Conservation (phyloP, 306 rosid genomes). For the Styphnolobium japonicum region DNA sequence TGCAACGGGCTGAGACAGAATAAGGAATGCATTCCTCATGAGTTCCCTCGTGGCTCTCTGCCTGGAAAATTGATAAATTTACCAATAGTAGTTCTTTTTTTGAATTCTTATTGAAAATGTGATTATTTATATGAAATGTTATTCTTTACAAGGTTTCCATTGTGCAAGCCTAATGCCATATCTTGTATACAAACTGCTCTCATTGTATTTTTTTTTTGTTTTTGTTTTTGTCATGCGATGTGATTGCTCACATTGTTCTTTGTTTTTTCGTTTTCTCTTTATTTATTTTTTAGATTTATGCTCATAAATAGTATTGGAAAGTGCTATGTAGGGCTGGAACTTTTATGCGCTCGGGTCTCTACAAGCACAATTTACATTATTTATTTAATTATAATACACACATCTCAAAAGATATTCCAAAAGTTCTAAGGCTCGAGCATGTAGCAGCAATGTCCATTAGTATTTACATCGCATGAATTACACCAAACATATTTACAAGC, state of each 20-base stretch:
- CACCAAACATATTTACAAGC: too few species aligned
- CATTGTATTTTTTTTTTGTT: background rate
- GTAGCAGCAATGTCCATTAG: too few species aligned
- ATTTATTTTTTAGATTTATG: background rate
- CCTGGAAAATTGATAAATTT: slow-evolving; percentile 16
- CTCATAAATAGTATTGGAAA: too few species aligned
- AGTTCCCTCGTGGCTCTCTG: slow-evolving; percentile 43
- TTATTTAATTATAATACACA: too few species aligned
- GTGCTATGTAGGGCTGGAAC: too few species aligned
- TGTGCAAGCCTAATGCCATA: background rate
- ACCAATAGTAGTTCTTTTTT: background rate
- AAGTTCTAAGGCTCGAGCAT: too few species aligned
- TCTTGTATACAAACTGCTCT: slow-evolving; percentile 22
- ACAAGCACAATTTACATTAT: too few species aligned
- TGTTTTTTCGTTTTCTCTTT: background rate
- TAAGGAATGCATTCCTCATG: slow-evolving; percentile 61
- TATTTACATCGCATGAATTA: too few species aligned
- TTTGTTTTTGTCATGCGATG: background rate
- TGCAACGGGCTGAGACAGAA: slow-evolving; percentile 21
- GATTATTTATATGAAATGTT: slow-evolving; percentile 24
- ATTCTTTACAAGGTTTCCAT: slow-evolving; percentile 23
- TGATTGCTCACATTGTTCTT: background rate
- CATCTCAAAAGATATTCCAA: too few species aligned
- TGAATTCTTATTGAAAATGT: slow-evolving; percentile 12
- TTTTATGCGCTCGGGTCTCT: too few species aligned